These are phyloP conservation scores for Didymella pomorum DNA, from an alignment of 2,329 filamentous ascomycete genomes.

Conservation along the genomic window DNA sequence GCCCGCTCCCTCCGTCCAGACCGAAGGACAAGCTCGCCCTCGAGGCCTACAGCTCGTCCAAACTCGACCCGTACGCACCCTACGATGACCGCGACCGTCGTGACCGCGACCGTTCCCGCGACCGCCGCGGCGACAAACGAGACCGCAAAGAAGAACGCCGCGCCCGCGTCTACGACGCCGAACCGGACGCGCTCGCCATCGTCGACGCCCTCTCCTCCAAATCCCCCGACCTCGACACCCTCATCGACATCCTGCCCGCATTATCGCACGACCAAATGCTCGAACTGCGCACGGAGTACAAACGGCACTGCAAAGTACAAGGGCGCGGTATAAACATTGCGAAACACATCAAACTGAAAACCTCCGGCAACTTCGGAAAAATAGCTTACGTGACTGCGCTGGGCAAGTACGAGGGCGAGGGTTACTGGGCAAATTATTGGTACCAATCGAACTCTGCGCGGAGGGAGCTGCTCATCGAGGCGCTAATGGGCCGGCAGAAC, in stretches of 20 bases:
- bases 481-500: slow-evolving; percentile 88
- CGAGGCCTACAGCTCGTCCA: slow-evolving; percentile 45
- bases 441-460: slow-evolving; percentile 88
- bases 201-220: slow-evolving; percentile 76
- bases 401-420: slow-evolving; percentile 89
- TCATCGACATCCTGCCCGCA: slow-evolving; percentile 84
- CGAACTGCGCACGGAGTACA: slow-evolving; percentile 87
- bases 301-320: slow-evolving; percentile 83
- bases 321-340: slow-evolving; percentile 83
- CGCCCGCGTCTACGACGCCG: slow-evolving; percentile 83
- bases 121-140: slow-evolving; percentile 13
- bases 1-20: slow-evolving; percentile 35
- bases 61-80: slow-evolving; percentile 19
- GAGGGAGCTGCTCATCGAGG: slow-evolving; percentile 90
- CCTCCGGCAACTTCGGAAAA: slow-evolving; percentile 82
- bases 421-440: slow-evolving; percentile 98
- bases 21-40: slow-evolving; percentile 46
- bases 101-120: slow-evolving; percentile 2
- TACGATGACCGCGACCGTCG: slow-evolving; percentile 13
- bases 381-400: slow-evolving; percentile 89
- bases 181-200: slow-evolving; percentile 78
- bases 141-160: slow-evolving; percentile 57
- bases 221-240: slow-evolving; percentile 68
- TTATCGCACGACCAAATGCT: slow-evolving; percentile 89
- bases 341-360: slow-evolving; percentile 85